These are phyloP conservation scores for Euphorbia lathyris DNA, from an alignment of 345 rosid genomes.

Conservation along the genomic window DNA sequence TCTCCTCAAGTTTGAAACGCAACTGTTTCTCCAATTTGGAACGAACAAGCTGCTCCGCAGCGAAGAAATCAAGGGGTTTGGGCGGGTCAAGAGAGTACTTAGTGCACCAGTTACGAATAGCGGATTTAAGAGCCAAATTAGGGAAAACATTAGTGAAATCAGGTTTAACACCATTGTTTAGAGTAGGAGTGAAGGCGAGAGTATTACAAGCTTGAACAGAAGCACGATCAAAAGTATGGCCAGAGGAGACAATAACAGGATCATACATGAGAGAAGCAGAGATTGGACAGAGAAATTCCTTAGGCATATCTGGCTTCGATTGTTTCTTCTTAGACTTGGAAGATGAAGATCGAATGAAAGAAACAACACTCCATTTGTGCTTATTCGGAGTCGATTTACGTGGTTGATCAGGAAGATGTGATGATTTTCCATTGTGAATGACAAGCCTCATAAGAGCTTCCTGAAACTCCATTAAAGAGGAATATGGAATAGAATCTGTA, in stretches of 20 bases:
- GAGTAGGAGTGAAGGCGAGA: constrained; percentile 44
- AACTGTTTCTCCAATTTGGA: constrained; percentile 24
- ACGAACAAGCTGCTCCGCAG: constrained; percentile 49
- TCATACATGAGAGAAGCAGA: constrained; percentile 74
- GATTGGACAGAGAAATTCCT: constrained; percentile 73
- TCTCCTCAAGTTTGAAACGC: constrained; percentile 17
- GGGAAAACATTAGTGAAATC: constrained; percentile 79
- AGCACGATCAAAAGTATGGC: constrained; percentile 76
- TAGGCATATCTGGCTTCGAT: constrained; percentile 21
- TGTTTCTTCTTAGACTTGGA: constrained; percentile 17
- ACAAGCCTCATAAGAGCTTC: constrained; percentile 22
- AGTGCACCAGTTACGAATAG: constrained; percentile 66
- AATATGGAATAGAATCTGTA: too few species aligned
- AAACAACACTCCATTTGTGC: constrained; percentile 52
- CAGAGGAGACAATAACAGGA: constrained; percentile 86
- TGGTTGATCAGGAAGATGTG: background rate
- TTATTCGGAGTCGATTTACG: background rate
- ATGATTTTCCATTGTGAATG: background rate
- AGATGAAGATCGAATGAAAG: constrained; percentile 39
- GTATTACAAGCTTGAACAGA: constrained; percentile 62
- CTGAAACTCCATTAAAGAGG: constrained; percentile 22
- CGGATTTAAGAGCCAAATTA: constrained; percentile 72
- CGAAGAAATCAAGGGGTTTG: constrained; percentile 41
- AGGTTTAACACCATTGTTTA: constrained; percentile 31
- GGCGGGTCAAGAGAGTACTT: constrained; percentile 44